Percentiles rank a stretch among this genome's conserved stretches.
These are phyloP conservation scores for Phytophthora sansomeana DNA, from an alignment of 352 stramenopile genomes.

Conservation along the genomic window DNA sequence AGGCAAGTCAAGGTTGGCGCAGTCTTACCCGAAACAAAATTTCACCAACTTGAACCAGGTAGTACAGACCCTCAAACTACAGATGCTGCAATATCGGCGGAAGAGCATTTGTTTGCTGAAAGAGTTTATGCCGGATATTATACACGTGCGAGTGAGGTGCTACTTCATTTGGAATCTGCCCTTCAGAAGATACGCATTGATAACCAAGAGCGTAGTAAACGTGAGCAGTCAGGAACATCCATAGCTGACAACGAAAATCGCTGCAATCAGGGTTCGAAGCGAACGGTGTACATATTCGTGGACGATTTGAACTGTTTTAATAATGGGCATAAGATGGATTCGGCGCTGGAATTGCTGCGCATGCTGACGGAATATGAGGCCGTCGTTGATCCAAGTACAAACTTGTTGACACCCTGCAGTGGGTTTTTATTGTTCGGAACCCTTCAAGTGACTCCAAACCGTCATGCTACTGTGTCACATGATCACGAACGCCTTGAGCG, in stretches of 20 bases:
- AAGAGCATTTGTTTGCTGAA: constrained; percentile 1
- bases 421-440: constrained; percentile 44
- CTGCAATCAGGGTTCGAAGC: constrained; percentile 1
- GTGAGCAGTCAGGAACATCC: neutral
- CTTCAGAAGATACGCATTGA: constrained; percentile 30
- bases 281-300: constrained; percentile 52
- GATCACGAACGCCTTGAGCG: constrained; percentile 39
- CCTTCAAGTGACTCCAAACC: constrained; percentile 21
- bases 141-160: constrained; percentile 25
- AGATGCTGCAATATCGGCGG: neutral
- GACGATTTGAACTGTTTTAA: constrained; percentile 70
- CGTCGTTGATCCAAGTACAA: constrained; percentile 46
- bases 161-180: constrained; percentile 23
- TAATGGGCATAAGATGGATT: constrained; percentile 29
- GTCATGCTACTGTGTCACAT: neutral
- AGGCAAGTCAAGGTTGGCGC: neutral
- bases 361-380: constrained; percentile 52
- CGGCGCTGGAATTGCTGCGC: constrained; percentile 55
- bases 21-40: neutral
- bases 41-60: neutral
- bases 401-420: constrained; percentile 34
- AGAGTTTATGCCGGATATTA: constrained; percentile 31
- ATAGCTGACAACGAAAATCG: neutral
- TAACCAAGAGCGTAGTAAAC: constrained; percentile 7
- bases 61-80: neutral